Evolutionary conservation across 768 basidiomycete species (phyloP), one percentile per base, ranked within the genome.

Genomic region (Psilocybe azurescens): DNA sequence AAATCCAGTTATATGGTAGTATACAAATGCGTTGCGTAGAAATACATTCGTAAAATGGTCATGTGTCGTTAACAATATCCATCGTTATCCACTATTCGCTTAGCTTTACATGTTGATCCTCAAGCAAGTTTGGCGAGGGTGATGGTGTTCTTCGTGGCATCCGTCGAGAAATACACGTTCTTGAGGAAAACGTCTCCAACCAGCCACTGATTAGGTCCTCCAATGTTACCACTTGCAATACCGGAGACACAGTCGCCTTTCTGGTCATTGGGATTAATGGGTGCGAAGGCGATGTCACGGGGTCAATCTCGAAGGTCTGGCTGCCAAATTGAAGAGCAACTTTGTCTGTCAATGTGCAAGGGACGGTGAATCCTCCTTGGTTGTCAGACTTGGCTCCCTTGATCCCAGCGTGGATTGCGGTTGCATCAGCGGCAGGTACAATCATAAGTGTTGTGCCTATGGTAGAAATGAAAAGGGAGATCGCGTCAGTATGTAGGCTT

Each of bases 141-240:
- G 41, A 91, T 77, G 47, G 81, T 76, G 70, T 90, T 88, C 65
- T 81, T 81, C 11, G 63, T 72, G 9, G 84, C 83, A 65, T 91
- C 78, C 10, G 84, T 87, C 6, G 88, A 89, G 71, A 89, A 88
- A 71, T 90, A 90, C 1, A 80, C 89, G 68, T 90, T 92, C 83
- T 91, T 91, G 69, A 91, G 75, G 79, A 91, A 91, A 20, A 87
- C 87, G 66, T 89, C 91, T 38, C 63, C 63, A n/a, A 63, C 62
- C 20, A 63, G 62, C 62, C 62, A 63, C 47, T 58, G 44, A 33
- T 49, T 53, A 38, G 62, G 24, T 59, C 82, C 84, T 47, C 85
- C 88, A 39, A 92, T 75, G 49, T 81, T 71, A 3, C 89, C 89
- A 8, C 86, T 75, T 11, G 83, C 78, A 70, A 95, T 89, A 13